phyloP scores from a whole-genome alignment of 192 early-diverging fungal genomes.

The Backusella morwellensis region DNA sequence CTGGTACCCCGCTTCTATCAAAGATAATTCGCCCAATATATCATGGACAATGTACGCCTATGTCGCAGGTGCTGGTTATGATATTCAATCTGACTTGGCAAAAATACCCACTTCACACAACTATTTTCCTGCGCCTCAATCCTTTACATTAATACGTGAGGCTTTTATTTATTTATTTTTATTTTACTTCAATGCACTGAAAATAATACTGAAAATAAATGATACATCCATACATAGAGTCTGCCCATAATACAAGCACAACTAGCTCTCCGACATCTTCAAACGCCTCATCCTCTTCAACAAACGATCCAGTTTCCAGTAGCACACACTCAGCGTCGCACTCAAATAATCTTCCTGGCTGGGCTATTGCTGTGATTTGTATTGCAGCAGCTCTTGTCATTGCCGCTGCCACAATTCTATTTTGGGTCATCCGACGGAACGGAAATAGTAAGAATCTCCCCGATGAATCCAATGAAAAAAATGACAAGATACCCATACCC shows the following conservation, averaged over 20 bases:
- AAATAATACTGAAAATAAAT: neutral
- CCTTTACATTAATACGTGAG: conserved; percentile 28
- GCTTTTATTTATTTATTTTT: neutral
- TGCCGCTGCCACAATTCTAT: conserved; percentile 10
- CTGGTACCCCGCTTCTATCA: conserved; percentile 16
- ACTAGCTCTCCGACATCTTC: neutral
- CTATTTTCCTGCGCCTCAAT: conserved; percentile 18
- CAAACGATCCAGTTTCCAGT: neutral
- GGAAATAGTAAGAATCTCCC: conserved; percentile 3
- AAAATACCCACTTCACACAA: conserved; percentile 4
- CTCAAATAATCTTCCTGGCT: conserved; percentile 11
- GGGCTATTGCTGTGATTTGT: conserved; percentile 39
- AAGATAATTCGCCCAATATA: conserved; percentile 19
- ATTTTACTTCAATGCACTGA: neutral
- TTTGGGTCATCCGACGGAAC: conserved; percentile 5
- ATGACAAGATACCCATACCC: neutral
- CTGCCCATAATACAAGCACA: conserved; percentile 17
- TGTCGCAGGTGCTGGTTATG: conserved; percentile 18
- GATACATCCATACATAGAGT: conserved; percentile 7
- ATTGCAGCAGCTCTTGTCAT: conserved; percentile 17
- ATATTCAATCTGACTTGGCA: conserved; percentile 9
- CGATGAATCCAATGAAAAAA: neutral
- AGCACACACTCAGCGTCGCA: neutral
- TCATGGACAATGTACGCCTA: conserved; percentile 20
- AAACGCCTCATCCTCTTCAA: neutral